These are phyloP conservation scores for Pouteria glomerata DNA, from an alignment of 148 eudicot genomes.

Conservation along the genomic window DNA sequence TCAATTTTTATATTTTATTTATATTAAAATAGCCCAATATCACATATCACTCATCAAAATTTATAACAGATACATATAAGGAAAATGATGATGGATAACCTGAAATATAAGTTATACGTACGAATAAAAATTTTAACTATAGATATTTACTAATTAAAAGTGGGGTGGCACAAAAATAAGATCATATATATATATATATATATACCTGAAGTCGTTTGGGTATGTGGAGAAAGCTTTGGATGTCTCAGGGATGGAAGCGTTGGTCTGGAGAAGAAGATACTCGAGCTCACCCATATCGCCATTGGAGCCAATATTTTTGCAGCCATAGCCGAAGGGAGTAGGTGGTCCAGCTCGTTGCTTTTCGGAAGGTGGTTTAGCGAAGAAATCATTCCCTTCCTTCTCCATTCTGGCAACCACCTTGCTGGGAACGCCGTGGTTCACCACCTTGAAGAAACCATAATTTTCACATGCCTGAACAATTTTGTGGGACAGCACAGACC, in stretches of 20 bases:
- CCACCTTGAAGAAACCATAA: constrained; percentile 78
- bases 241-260: constrained; percentile 25
- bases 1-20: no score
- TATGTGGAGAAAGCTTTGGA: constrained; percentile 32
- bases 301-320: constrained; percentile 66
- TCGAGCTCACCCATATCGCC: constrained; percentile 95
- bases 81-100: no score
- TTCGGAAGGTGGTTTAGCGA: constrained; percentile 32
- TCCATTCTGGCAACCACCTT: constrained; percentile 50
- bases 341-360: constrained; percentile 56
- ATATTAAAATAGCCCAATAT: no score
- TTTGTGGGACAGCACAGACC: constrained; percentile 18
- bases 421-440: constrained; percentile 62
- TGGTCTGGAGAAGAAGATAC: constrained; percentile 73
- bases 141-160: no score
- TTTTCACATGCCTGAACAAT: constrained; percentile 63
- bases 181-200: background rate
- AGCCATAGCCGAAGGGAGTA: constrained; percentile 77
- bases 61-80: no score
- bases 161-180: no score
- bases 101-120: no score
- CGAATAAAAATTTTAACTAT: no score
- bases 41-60: no score
- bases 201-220: constrained; percentile 69
- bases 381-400: constrained; percentile 45